Evolutionary conservation across 2,329 filamentous ascomycete genomes (phyloP).

Genomic region (Fusarium stilboides): DNA sequence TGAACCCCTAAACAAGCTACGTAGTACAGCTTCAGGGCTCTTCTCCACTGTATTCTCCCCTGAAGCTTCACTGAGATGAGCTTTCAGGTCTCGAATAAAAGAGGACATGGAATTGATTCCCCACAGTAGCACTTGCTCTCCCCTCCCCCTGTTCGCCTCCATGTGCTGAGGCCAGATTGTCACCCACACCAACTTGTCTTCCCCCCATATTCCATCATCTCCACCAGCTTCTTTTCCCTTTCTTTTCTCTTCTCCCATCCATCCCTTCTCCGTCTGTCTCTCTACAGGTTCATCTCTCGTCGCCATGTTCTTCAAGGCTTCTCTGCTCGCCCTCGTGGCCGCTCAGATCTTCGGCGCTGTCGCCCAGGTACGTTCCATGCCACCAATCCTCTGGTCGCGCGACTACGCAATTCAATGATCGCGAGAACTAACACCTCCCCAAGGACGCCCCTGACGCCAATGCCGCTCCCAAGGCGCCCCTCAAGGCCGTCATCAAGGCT

Average conservation of each 20-base stretch:
- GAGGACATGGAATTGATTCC: slow-evolving; percentile 9
- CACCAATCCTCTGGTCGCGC: slow-evolving; percentile 15
- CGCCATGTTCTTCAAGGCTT: slow-evolving; percentile 81
- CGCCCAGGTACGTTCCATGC: slow-evolving; percentile 69
- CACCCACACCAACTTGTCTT: slow-evolving; percentile 38
- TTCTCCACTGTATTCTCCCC: slow-evolving; percentile 13
- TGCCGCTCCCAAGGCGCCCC: slow-evolving; percentile 44
- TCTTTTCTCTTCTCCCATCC: slow-evolving; percentile 10
- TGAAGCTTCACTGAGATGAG: slow-evolving; percentile 4
- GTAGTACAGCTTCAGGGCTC: slow-evolving; percentile 11
- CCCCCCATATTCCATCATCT: slow-evolving; percentile 43
- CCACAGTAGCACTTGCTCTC: slow-evolving; percentile 33
- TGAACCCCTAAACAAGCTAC: slow-evolving; percentile 30
- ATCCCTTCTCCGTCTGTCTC: slow-evolving; percentile 24
- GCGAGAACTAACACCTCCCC: not conserved
- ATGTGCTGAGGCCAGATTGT: slow-evolving; percentile 51
- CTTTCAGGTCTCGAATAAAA: slow-evolving; percentile 8
- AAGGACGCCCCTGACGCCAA: slow-evolving; percentile 43
- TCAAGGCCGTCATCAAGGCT: slow-evolving; percentile 76
- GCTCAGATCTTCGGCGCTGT: slow-evolving; percentile 76
- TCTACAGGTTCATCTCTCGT: slow-evolving; percentile 29
- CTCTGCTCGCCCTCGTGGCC: slow-evolving; percentile 80
- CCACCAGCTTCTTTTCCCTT: slow-evolving; percentile 35
- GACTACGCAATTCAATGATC: slow-evolving; percentile 3
- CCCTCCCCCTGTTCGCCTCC: slow-evolving; percentile 37